phyloP scores from a whole-genome alignment of 495 filamentous ascomycete species.

The Neurospora sp. region DNA sequence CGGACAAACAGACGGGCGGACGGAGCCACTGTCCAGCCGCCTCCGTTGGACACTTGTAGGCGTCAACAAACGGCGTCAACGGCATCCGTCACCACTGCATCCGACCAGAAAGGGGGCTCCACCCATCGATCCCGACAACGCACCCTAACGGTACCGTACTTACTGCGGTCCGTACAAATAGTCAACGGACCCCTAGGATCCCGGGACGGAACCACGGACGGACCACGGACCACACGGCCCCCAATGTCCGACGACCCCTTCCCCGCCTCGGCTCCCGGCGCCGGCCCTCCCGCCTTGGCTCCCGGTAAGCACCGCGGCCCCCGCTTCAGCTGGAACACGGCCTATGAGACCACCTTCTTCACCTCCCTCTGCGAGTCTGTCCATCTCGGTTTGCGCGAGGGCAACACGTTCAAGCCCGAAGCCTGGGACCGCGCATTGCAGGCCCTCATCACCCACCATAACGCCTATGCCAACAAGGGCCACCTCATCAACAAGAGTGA shows the following conservation, averaged over 20 bases:
- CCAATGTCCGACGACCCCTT: conserved; percentile 29
- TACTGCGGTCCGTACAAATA: neutral
- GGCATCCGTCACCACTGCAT: neutral
- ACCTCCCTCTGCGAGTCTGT: conserved; percentile 40
- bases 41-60: neutral
- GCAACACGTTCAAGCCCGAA: conserved; percentile 42
- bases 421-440: conserved; percentile 40
- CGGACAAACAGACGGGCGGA: neutral
- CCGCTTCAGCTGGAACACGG: conserved; percentile 41
- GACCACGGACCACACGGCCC: neutral
- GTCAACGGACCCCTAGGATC: neutral
- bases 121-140: neutral
- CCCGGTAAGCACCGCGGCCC: conserved; percentile 34
- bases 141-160: neutral
- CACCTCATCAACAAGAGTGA: conserved; percentile 46
- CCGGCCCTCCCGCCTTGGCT: conserved; percentile 4
- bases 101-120: neutral
- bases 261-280: conserved; percentile 9
- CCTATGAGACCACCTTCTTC: conserved; percentile 42
- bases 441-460: conserved; percentile 35
- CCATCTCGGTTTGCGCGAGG: conserved; percentile 35
- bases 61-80: neutral
- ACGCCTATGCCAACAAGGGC: conserved; percentile 38
- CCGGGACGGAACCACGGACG: neutral
- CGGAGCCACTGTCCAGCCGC: neutral